Conservation (phyloP, 2,329 filamentous ascomycete genomes). For the Talaromyces rugulosus region DNA sequence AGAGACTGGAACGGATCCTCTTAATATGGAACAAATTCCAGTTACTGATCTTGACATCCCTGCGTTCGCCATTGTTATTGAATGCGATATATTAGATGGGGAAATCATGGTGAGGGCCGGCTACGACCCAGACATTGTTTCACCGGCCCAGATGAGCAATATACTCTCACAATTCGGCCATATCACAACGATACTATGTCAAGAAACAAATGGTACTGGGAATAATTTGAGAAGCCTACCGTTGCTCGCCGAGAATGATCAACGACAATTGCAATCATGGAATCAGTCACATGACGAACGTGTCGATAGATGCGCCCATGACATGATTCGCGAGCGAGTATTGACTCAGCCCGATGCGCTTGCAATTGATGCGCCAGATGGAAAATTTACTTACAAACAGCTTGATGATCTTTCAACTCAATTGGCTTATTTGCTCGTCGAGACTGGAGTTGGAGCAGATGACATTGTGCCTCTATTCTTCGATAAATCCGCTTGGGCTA, state of each 20-base stretch:
- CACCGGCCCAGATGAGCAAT: background rate
- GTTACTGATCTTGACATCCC: background rate
- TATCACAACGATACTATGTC: background rate
- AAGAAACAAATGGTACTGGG: background rate
- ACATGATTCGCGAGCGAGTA: constrained; percentile 1
- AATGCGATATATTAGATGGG: background rate
- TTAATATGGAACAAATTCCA: background rate
- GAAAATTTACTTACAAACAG: background rate
- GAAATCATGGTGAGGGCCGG: background rate
- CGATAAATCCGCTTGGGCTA: constrained; percentile 6
- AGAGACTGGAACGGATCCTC: background rate
- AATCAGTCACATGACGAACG: background rate
- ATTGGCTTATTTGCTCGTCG: background rate
- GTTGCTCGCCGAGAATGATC: background rate
- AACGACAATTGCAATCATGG: background rate
- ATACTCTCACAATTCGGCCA: background rate
- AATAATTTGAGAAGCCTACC: background rate
- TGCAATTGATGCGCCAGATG: constrained; percentile 21
- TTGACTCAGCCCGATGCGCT: background rate
- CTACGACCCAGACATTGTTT: background rate
- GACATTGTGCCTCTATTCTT: constrained; percentile 2
- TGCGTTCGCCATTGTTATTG: background rate
- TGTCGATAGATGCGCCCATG: background rate
- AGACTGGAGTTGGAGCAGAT: background rate
- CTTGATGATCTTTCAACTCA: background rate